Evolutionary conservation across 2,329 filamentous ascomycete species (phyloP), one percentile per base, ranked within the genome.

Genomic region (Paracorniculantispora psalliotae): DNA sequence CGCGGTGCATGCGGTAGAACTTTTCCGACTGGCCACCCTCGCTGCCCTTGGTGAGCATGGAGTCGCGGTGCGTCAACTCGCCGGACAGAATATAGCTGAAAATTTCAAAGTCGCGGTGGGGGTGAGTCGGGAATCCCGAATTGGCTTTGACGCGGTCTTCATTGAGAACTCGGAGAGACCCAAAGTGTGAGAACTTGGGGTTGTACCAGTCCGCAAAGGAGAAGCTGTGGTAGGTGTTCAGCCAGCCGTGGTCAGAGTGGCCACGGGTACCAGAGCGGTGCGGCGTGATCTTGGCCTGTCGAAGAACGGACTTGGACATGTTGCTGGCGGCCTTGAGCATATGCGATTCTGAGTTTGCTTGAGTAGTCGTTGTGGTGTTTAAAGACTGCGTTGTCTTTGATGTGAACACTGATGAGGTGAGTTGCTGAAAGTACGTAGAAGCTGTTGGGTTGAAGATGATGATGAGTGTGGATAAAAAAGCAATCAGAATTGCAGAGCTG

Each of bases 171-270:
- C 91, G 85, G 49, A 96, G 81, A 26, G 87, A 82, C 8, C 92
- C 91, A 69, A 89, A 96, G 63, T 82, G 80, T 48, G 81, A 81
- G 75, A 85, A 88, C 26, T 74, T 71, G 2, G 88, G 87, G 69
- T 91, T 81, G 72, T 86, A 86, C 81, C 81, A 85, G 68, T 81
- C 79, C 44, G 90, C 90, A 73, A 96, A 96, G 67, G 83, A 88
- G 79, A 96, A 96, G 63, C 87, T 90, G 77, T 96, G 91, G 76
- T 89, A 94, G 8, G 87, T 88, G 75, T 93, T 89, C 9, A 96
- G 83, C 91, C 91, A 96, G 72, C 89, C 90, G 72, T 96, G 90
- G 71, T 96, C 84, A 37, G 84, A 82, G 72, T 92, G 88, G 33
- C 91, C 91, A 54, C 92, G 83, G 47, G 82, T 79, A 61, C 80